phyloP scores from a whole-genome alignment of 1,284 basidiomycete species.

The Fereydounia khargensis region DNA sequence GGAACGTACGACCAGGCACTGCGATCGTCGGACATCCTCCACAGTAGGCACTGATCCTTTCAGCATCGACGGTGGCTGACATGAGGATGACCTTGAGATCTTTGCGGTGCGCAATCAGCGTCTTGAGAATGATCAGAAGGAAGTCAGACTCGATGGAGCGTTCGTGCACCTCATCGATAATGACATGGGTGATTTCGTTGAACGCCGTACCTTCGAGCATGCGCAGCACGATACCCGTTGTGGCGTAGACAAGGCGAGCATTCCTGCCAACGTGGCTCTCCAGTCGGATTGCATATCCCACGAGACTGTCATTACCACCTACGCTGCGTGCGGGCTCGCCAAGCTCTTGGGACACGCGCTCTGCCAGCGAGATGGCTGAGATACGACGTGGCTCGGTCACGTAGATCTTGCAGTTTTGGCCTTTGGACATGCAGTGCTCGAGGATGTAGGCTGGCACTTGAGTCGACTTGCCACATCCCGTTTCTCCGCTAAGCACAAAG shows the following conservation, averaged over 20 bases:
- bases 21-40: conserved; percentile 74
- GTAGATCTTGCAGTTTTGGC: conserved; percentile 83
- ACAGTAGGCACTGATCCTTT: conserved; percentile 91
- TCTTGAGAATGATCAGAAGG: conserved; percentile 88
- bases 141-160: conserved; percentile 97
- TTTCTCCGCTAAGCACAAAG: conserved; percentile 92
- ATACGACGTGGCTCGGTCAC: conserved; percentile 96
- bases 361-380: conserved; percentile 93
- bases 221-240: conserved; percentile 91
- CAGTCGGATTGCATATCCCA: conserved; percentile 92
- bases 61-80: conserved; percentile 92
- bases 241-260: conserved; percentile 63
- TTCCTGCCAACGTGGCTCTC: conserved; percentile 69
- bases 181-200: conserved; percentile 89
- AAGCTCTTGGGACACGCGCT: conserved; percentile 89
- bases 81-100: conserved; percentile 92
- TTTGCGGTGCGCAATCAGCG: conserved; percentile 73
- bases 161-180: conserved; percentile 88
- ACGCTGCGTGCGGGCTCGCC: conserved; percentile 81
- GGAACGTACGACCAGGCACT: conserved; percentile 95
- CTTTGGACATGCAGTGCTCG: conserved; percentile 80
- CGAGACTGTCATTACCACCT: conserved; percentile 75
- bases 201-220: conserved; percentile 92
- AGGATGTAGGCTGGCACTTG: conserved; percentile 93
- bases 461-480: conserved; percentile 97